These are phyloP conservation scores for Candida albicans DNA, from an alignment of 1,139 yeast species.

Conservation along the genomic window DNA sequence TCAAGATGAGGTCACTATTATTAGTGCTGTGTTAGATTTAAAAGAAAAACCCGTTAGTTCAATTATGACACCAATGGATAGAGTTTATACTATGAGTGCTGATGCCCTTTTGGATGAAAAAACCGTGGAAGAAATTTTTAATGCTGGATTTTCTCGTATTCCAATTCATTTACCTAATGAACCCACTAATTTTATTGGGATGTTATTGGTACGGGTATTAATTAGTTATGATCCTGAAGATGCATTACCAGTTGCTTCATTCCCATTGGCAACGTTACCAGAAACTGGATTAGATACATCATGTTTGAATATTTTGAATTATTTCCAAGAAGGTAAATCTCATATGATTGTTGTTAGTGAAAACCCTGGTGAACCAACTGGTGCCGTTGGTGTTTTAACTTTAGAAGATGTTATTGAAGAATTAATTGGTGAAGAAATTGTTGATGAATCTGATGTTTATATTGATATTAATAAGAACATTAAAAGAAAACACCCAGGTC, in stretches of 20 bases:
- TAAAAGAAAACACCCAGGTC: constrained; percentile 82
- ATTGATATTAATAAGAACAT: constrained; percentile 87
- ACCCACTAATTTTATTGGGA: constrained; percentile 89
- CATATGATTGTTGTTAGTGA: constrained; percentile 95
- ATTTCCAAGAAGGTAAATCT: constrained; percentile 96
- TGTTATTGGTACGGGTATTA: constrained; percentile 88
- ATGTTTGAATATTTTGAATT: constrained; percentile 87
- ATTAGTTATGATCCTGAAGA: constrained; percentile 98
- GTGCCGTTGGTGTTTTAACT: constrained; percentile 90
- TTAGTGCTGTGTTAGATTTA: constrained; percentile 88
- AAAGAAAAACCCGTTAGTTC: constrained; percentile 85
- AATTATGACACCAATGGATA: constrained; percentile 93
- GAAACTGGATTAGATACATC: constrained; percentile 92
- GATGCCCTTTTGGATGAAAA: constrained; percentile 80
- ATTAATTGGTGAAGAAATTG: constrained; percentile 94
- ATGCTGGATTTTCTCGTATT: constrained; percentile 92
- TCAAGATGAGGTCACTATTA: constrained; percentile 94
- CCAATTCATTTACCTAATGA: constrained; percentile 94
- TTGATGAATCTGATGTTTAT: constrained; percentile 95
- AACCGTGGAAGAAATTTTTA: constrained; percentile 85
- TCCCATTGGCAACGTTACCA: constrained; percentile 94
- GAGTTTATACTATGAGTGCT: constrained; percentile 87
- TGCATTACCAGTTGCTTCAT: constrained; percentile 85
- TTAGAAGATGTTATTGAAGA: constrained; percentile 97
- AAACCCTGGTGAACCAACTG: constrained; percentile 81